A percentile compares a stretch with the other conserved stretches of the same genome.
These are phyloP conservation scores for Aspergillus neotritici DNA, from an alignment of 2,329 filamentous ascomycete genomes.

Conservation along the genomic window DNA sequence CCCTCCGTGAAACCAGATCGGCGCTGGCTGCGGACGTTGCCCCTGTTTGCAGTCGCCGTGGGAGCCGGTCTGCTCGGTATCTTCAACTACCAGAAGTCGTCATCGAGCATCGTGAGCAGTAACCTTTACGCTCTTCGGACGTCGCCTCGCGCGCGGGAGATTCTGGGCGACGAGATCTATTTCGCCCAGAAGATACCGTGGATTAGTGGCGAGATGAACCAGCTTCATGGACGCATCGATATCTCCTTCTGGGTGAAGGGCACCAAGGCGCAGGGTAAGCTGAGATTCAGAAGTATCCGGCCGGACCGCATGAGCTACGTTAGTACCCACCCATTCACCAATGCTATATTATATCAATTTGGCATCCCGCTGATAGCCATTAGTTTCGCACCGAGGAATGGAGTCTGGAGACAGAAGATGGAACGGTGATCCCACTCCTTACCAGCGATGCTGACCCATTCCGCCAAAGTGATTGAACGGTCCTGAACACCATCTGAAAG, in stretches of 20 bases:
- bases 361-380: slow-evolving; percentile 5
- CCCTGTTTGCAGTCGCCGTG: slow-evolving; percentile 71
- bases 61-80: slow-evolving; percentile 71
- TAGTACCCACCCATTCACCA: slow-evolving; percentile 26
- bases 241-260: slow-evolving; percentile 84
- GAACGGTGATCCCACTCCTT: slow-evolving; percentile 68
- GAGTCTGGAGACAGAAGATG: slow-evolving; percentile 68
- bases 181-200: slow-evolving; percentile 73
- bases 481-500: not conserved
- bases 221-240: slow-evolving; percentile 84
- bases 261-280: slow-evolving; percentile 61
- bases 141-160: slow-evolving; percentile 64
- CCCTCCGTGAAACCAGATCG: slow-evolving; percentile 44
- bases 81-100: slow-evolving; percentile 98
- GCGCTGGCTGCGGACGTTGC: slow-evolving; percentile 67
- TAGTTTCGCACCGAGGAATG: slow-evolving; percentile 86
- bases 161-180: slow-evolving; percentile 82
- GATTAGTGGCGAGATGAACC: slow-evolving; percentile 85
- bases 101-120: slow-evolving; percentile 77
- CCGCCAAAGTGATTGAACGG: slow-evolving; percentile 44
- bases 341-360: slow-evolving; percentile 5
- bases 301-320: slow-evolving; percentile 57
- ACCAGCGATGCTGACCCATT: slow-evolving; percentile 66
- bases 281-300: slow-evolving; percentile 74
- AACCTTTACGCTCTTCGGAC: slow-evolving; percentile 90